Evolutionary conservation across 345 rosid species (phyloP).

Genomic region (Eucalyptus victrix): DNA sequence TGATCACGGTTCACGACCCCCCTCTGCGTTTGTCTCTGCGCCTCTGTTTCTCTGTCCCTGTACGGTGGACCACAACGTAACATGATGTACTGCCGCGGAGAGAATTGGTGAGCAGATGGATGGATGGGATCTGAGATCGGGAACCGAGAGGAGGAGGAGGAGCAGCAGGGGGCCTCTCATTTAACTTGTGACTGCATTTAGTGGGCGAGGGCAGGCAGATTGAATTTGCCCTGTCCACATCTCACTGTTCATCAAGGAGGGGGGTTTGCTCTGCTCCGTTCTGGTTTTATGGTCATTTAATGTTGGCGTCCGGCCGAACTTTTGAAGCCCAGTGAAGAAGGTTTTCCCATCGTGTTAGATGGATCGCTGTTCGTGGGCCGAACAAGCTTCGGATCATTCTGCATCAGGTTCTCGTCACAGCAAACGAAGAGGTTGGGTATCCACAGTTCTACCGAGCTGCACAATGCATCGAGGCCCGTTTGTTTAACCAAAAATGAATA

Average conservation of each 20-base stretch:
- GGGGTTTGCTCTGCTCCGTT: neutral
- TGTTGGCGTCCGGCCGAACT: neutral
- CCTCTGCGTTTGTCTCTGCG: neutral
- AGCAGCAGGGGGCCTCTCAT: neutral
- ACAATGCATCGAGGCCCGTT: neutral
- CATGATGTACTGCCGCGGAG: neutral
- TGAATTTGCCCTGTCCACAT: neutral
- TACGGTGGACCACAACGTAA: neutral
- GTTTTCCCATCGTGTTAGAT: neutral
- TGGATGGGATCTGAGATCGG: neutral
- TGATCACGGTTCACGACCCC: neutral
- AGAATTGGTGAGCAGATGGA: neutral
- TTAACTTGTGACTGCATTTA: neutral
- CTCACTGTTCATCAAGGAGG: neutral
- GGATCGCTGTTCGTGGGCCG: neutral
- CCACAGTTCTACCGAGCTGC: neutral
- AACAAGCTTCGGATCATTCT: rapidly evolving
- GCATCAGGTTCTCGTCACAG: neutral
- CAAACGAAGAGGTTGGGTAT: neutral
- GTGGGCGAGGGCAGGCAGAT: neutral
- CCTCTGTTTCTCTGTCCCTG: neutral
- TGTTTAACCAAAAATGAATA: no score
- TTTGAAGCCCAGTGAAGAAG: neutral
- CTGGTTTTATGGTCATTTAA: neutral
- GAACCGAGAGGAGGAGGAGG: neutral